A percentile compares a stretch with the other conserved stretches of the same genome.
These are phyloP conservation scores for Candida maris DNA, from an alignment of 805 yeast species.

Conservation along the genomic window DNA sequence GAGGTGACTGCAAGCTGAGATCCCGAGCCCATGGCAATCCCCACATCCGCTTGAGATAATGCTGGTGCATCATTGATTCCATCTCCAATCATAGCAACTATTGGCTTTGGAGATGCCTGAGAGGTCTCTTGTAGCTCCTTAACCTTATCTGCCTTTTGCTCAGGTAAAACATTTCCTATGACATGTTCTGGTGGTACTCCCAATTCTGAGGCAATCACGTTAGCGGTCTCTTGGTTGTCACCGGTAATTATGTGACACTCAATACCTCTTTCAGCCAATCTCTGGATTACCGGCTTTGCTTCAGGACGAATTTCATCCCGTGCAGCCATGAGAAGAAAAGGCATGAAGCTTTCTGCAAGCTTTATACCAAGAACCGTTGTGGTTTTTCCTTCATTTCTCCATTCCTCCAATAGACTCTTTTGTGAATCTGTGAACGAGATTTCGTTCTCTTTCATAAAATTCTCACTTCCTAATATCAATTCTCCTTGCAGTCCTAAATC, in stretches of 20 bases:
- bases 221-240: constrained; percentile 64
- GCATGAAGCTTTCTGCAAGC: constrained; percentile 31
- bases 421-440: constrained; percentile 37
- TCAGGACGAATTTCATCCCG: constrained; percentile 62
- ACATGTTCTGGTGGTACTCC: constrained; percentile 52
- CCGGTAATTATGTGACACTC: constrained; percentile 77
- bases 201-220: constrained; percentile 59
- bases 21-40: constrained; percentile 72
- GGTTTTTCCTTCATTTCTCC: constrained; percentile 67
- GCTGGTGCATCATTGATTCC: constrained; percentile 87
- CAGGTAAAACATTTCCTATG: constrained; percentile 70
- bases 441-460: constrained; percentile 46
- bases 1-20: constrained; percentile 73
- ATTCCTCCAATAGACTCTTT: constrained; percentile 35
- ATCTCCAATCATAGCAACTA: constrained; percentile 79
- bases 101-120: constrained; percentile 21
- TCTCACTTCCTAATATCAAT: constrained; percentile 59
- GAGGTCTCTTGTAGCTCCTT: constrained; percentile 49
- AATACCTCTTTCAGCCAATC: constrained; percentile 39
- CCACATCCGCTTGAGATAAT: constrained; percentile 68
- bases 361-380: constrained; percentile 52
- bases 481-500: constrained; percentile 13
- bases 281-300: constrained; percentile 46
- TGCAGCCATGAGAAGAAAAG: constrained; percentile 51
- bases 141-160: constrained; percentile 62